phyloP scores from a whole-genome alignment of 2,329 filamentous ascomycete genomes.

The Xylaria sp. region DNA sequence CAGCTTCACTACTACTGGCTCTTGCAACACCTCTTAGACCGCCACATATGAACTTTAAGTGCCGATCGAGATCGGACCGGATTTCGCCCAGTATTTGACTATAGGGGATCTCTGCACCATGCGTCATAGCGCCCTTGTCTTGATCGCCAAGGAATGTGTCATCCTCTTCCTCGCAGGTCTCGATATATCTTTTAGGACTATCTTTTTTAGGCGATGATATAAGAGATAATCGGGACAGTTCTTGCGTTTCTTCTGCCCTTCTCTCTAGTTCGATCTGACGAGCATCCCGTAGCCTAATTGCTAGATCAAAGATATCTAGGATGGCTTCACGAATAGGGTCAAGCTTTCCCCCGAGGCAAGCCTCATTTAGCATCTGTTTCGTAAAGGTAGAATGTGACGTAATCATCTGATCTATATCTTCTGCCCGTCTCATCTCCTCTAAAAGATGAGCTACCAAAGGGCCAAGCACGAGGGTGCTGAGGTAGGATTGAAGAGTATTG shows the following conservation, averaged over 20 bases:
- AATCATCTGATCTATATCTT: slow-evolving; percentile 86
- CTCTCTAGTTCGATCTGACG: slow-evolving; percentile 55
- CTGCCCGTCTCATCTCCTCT: slow-evolving; percentile 65
- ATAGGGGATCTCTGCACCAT: slow-evolving; percentile 58
- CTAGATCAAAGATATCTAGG: slow-evolving; percentile 79
- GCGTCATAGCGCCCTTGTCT: slow-evolving; percentile 43
- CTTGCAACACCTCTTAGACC: slow-evolving; percentile 80
- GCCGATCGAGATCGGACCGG: slow-evolving; percentile 69
- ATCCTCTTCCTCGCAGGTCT: slow-evolving; percentile 48
- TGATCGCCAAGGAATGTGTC: slow-evolving; percentile 48
- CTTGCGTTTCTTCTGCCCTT: slow-evolving; percentile 52
- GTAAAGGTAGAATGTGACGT: slow-evolving; percentile 72
- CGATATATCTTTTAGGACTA: slow-evolving; percentile 40
- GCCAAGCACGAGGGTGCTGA: slow-evolving; percentile 77
- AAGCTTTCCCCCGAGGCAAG: slow-evolving; percentile 75
- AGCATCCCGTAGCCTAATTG: slow-evolving; percentile 73
- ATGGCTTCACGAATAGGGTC: slow-evolving; percentile 77
- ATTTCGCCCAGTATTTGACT: slow-evolving; percentile 65
- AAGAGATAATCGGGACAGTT: slow-evolving; percentile 53
- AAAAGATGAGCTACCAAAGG: slow-evolving; percentile 68
- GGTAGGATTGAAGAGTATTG: slow-evolving; percentile 77
- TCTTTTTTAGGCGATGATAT: slow-evolving; percentile 49
- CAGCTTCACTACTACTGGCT: slow-evolving; percentile 70
- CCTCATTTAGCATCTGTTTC: slow-evolving; percentile 70
- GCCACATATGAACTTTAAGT: slow-evolving; percentile 75